A percentile compares a stretch with the other conserved stretches of the same genome.
These are phyloP conservation scores for Auriculariales sp. DNA, from an alignment of 768 basidiomycete genomes.

Conservation along the genomic window DNA sequence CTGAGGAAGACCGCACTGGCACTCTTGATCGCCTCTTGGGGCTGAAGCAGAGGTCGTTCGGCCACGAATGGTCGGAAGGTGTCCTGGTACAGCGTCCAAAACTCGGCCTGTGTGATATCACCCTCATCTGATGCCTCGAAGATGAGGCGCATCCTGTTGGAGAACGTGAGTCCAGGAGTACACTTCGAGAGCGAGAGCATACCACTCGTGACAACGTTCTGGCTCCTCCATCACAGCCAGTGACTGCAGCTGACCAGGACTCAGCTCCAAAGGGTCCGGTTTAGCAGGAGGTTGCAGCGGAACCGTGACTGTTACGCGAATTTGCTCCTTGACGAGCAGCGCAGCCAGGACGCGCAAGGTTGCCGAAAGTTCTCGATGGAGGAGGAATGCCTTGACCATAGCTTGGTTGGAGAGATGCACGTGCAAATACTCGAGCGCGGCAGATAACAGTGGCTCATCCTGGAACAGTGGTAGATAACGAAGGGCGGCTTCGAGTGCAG, in stretches of 20 bases:
- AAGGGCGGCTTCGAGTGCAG: slow-evolving; percentile 47
- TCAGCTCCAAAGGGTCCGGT: slow-evolving; percentile 44
- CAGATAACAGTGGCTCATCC: slow-evolving; percentile 56
- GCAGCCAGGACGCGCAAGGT: slow-evolving; percentile 54
- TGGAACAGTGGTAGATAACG: slow-evolving; percentile 58
- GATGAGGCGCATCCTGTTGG: slow-evolving; percentile 76
- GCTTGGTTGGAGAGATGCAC: slow-evolving; percentile 57
- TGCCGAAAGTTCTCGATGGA: slow-evolving; percentile 53
- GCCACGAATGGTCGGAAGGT: slow-evolving; percentile 52
- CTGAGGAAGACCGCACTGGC: slow-evolving; percentile 70
- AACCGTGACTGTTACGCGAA: slow-evolving; percentile 47
- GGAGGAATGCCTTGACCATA: slow-evolving; percentile 65
- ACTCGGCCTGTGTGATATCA: slow-evolving; percentile 84
- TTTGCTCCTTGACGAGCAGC: slow-evolving; percentile 55
- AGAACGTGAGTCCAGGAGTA: not conserved
- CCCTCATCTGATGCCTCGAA: slow-evolving; percentile 63
- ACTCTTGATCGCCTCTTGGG: slow-evolving; percentile 90
- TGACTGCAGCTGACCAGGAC: slow-evolving; percentile 49
- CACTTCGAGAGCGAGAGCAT: slow-evolving; percentile 8
- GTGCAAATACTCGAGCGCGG: slow-evolving; percentile 61
- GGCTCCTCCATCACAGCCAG: slow-evolving; percentile 53
- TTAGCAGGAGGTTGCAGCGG: slow-evolving; percentile 31
- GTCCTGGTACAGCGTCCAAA: slow-evolving; percentile 90
- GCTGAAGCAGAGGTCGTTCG: slow-evolving; percentile 50
- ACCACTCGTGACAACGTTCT: slow-evolving; percentile 76